Percentiles rank a stretch among this genome's conserved stretches.
Evolutionary conservation across 495 filamentous ascomycete species (phyloP).

Genomic region (Neurospora sublineolata): DNA sequence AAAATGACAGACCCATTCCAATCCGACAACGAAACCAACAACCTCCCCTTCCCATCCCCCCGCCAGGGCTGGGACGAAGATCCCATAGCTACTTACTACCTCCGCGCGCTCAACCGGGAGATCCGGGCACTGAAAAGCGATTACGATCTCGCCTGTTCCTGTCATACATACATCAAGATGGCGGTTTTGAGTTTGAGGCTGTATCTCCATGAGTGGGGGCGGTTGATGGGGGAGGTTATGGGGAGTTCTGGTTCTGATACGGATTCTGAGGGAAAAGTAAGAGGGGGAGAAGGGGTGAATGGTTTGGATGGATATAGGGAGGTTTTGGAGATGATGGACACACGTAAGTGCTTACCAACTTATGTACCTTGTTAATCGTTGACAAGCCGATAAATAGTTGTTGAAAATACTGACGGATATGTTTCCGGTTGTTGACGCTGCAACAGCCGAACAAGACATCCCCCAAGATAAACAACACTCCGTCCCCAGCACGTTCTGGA

Average conservation of each 20-base stretch:
- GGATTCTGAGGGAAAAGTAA: no score
- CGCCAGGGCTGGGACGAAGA: not conserved
- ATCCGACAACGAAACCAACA: not conserved
- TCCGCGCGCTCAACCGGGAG: not conserved
- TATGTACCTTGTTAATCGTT: no score
- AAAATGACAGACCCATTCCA: not conserved
- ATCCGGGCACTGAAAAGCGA: not conserved
- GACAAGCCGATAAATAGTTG: no score
- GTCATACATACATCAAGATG: not conserved
- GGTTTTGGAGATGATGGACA: not conserved
- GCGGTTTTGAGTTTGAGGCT: not conserved
- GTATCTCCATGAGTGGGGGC: not conserved
- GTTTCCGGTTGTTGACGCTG: no score
- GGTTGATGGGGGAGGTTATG: not conserved
- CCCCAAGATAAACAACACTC: not conserved
- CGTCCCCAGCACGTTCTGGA: not conserved
- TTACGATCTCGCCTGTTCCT: not conserved
- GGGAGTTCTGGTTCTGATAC: not conserved
- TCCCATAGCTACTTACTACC: not conserved
- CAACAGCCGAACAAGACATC: not conserved
- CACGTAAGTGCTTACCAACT: no score
- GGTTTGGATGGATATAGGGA: not conserved
- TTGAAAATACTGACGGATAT: no score
- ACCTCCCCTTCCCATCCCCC: not conserved
- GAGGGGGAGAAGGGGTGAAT: no score